A percentile compares a stretch with the other conserved stretches of the same genome.
phyloP scores from a whole-genome alignment of 192 early-diverging fungal genomes.

The Coemansia sp. region DNA sequence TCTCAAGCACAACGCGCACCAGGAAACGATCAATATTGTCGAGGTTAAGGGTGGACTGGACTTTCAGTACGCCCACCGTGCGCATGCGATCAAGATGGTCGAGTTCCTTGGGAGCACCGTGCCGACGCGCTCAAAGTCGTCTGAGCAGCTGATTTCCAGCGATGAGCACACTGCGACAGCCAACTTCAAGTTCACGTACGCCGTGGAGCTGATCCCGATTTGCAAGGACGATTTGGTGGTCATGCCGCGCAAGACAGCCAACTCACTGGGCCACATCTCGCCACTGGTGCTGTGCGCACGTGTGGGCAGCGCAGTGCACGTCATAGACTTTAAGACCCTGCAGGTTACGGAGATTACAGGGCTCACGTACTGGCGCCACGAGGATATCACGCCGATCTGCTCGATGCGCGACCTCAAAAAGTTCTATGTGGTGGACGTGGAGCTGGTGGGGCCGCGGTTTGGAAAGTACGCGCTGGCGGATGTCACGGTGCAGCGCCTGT shows the following conservation, averaged over 20 bases:
- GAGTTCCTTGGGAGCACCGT: conserved; percentile 89
- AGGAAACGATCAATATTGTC: conserved; percentile 97
- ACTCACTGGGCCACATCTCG: conserved; percentile 77
- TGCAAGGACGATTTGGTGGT: conserved; percentile 96
- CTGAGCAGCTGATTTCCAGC: conserved; percentile 93
- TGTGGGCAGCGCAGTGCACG: conserved; percentile 81
- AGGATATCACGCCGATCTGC: conserved; percentile 70
- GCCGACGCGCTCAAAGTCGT: conserved; percentile 83
- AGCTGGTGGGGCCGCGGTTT: conserved; percentile 70
- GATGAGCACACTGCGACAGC: conserved; percentile 89
- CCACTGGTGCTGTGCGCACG: conserved; percentile 82
- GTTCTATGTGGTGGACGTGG: conserved; percentile 94
- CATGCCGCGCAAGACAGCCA: conserved; percentile 82
- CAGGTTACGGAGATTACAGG: conserved; percentile 72
- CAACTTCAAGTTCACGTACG: conserved; percentile 97
- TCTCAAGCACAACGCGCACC: conserved; percentile 95
- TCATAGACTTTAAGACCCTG: conserved; percentile 88
- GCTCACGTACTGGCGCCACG: conserved; percentile 78
- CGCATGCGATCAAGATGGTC: conserved; percentile 92
- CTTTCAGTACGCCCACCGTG: conserved; percentile 89
- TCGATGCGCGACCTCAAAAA: conserved; percentile 81
- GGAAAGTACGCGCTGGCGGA: conserved; percentile 85
- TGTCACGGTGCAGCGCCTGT: conserved; percentile 76
- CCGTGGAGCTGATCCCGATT: conserved; percentile 91
- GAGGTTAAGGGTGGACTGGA: conserved; percentile 95